phyloP scores from a whole-genome alignment of 2,329 filamentous ascomycete species.

The Simplicillium aogashimaense region DNA sequence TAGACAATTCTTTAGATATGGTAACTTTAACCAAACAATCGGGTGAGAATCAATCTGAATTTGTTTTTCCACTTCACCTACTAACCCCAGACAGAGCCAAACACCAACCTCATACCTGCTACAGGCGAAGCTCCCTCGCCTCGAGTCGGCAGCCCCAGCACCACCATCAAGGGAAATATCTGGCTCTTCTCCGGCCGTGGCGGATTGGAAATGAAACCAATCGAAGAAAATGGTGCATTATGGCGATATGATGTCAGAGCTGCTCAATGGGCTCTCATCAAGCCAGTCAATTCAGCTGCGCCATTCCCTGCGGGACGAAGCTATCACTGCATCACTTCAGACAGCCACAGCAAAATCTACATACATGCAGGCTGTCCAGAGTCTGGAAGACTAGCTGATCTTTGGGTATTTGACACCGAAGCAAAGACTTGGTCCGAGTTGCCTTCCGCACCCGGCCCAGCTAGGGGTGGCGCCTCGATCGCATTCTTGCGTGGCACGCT shows the following conservation, averaged over 20 bases:
- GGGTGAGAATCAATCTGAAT: not conserved
- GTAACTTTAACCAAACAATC: slow-evolving; percentile 16
- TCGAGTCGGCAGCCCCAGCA: slow-evolving; percentile 44
- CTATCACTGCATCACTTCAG: slow-evolving; percentile 42
- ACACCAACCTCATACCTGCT: slow-evolving; percentile 10
- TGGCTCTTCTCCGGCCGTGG: slow-evolving; percentile 56
- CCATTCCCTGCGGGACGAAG: slow-evolving; percentile 37
- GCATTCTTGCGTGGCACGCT: slow-evolving; percentile 23
- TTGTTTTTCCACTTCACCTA: no score
- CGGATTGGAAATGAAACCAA: slow-evolving; percentile 45
- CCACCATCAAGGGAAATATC: slow-evolving; percentile 33
- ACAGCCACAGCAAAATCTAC: slow-evolving; percentile 33
- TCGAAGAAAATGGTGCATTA: slow-evolving; percentile 47
- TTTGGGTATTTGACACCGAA: slow-evolving; percentile 48
- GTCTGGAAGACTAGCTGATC: slow-evolving; percentile 43
- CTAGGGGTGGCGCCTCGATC: slow-evolving; percentile 37
- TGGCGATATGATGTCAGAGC: slow-evolving; percentile 40
- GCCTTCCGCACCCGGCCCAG: slow-evolving; percentile 40
- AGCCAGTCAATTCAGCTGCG: slow-evolving; percentile 22
- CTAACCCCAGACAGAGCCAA: not conserved
- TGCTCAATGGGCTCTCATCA: slow-evolving; percentile 33
- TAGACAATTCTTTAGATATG: slow-evolving; percentile 36
- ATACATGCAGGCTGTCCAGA: slow-evolving; percentile 53
- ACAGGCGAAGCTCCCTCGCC: slow-evolving; percentile 29
- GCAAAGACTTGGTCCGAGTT: slow-evolving; percentile 39